Conservation (phyloP, 176 grass and related monocot species). For the Microstegium vimineum region DNA sequence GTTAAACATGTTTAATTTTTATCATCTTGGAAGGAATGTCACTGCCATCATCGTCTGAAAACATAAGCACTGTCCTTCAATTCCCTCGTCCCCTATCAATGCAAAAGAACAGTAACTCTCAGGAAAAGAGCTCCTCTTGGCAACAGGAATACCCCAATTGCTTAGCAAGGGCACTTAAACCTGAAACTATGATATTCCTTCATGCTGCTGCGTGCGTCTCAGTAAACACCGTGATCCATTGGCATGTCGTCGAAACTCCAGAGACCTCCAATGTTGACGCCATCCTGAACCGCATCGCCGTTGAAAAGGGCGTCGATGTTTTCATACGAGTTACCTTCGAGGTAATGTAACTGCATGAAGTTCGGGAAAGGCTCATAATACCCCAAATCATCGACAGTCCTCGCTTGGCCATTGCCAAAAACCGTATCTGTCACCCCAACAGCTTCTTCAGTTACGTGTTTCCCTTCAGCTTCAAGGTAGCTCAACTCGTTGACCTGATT, state of each 20-base stretch:
- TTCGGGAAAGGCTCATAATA: background rate
- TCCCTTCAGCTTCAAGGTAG: background rate
- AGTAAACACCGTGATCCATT: background rate
- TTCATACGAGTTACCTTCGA: slow-evolving; percentile 4
- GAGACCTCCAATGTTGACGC: background rate
- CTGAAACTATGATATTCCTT: background rate
- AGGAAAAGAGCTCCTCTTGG: background rate
- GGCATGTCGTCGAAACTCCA: slow-evolving; percentile 29
- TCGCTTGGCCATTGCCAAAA: background rate
- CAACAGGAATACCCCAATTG: background rate
- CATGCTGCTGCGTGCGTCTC: background rate
- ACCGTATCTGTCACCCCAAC: background rate
- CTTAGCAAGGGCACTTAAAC: background rate
- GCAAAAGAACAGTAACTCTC: too few relatives aligned
- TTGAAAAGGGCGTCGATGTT: slow-evolving; percentile 7
- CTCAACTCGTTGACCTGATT: background rate
- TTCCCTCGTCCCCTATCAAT: background rate
- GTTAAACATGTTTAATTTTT: background rate
- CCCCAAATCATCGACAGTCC: background rate
- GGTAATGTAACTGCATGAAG: slow-evolving; percentile 11
- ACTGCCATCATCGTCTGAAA: background rate
- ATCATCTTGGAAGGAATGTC: too few relatives aligned
- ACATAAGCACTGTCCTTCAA: background rate
- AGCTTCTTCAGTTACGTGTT: background rate
- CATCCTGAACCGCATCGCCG: background rate